phyloP scores from a whole-genome alignment of 345 rosid genomes.

The Sisymbrium irio region DNA sequence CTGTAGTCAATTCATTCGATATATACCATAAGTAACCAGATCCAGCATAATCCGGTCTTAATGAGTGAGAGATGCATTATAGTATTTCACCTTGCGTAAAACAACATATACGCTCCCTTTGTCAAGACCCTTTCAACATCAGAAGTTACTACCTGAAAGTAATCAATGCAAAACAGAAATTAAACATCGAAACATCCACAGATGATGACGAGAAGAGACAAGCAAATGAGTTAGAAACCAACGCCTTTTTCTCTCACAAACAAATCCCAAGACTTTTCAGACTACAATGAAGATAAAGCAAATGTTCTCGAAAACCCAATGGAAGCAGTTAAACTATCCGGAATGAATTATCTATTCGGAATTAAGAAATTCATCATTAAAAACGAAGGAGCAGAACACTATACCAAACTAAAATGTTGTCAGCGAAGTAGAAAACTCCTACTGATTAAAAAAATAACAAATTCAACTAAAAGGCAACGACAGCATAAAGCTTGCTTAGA shows the following conservation, averaged over 20 bases:
- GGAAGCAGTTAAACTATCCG: not conserved
- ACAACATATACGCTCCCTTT: slow-evolving; percentile 83
- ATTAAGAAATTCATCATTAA: not conserved
- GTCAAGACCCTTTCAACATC: slow-evolving; percentile 67
- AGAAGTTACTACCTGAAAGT: slow-evolving; percentile 61
- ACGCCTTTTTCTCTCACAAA: not conserved
- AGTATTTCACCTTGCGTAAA: slow-evolving; percentile 75
- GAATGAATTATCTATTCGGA: not conserved
- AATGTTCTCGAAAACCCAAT: not conserved
- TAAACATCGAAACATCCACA: not conserved
- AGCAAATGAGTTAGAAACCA: not conserved
- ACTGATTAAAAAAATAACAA: not conserved
- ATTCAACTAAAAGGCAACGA: not conserved
- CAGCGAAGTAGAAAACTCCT: not conserved
- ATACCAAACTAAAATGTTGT: slow-evolving; percentile 3
- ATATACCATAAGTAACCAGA: slow-evolving; percentile 9
- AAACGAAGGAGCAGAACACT: not conserved
- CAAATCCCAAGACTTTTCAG: slow-evolving; percentile 9
- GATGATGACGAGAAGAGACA: slow-evolving; percentile 3
- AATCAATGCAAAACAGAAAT: slow-evolving; percentile 13
- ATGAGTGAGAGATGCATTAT: slow-evolving; percentile 1
- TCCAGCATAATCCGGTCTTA: not conserved
- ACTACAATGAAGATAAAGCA: not conserved
- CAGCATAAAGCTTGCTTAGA: not conserved
- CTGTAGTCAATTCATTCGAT: slow-evolving; percentile 37